These are phyloP conservation scores for Coccomyxa subellipsoidea DNA, from an alignment of 163 green algal species.

Conservation along the genomic window DNA sequence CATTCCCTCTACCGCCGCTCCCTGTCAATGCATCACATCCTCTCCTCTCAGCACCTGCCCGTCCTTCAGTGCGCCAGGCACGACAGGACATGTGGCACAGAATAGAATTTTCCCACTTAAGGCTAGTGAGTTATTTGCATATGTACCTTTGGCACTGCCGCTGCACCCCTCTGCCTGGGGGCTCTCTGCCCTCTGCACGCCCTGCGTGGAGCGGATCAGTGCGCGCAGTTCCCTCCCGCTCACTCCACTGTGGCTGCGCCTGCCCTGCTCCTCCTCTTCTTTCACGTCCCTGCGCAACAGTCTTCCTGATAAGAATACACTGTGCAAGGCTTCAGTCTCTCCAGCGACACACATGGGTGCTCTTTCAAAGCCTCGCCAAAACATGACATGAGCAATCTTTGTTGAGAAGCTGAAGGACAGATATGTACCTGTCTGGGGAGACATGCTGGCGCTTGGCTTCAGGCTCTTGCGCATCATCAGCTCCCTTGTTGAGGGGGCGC, in stretches of 20 bases:
- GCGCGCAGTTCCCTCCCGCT: not conserved
- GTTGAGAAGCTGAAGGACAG: not conserved
- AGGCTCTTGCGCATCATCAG: not conserved
- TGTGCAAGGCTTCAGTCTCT: too few species aligned
- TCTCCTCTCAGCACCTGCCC: too few species aligned
- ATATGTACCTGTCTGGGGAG: not conserved
- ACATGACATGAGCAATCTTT: not conserved
- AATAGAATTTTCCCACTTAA: too few species aligned
- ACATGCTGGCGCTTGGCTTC: not conserved
- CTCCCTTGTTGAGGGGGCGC: not conserved
- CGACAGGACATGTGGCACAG: too few species aligned
- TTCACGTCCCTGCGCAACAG: not conserved
- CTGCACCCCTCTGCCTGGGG: not conserved
- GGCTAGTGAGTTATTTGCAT: too few species aligned
- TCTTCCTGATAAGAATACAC: too few species aligned
- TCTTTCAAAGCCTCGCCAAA: too few species aligned
- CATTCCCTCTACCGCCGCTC: not conserved
- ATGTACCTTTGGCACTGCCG: not conserved
- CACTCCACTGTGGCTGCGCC: not conserved
- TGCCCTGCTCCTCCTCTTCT: slow-evolving; percentile 2
- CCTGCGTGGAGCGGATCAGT: not conserved
- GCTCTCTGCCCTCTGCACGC: not conserved
- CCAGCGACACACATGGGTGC: too few species aligned
- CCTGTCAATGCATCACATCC: not conserved
- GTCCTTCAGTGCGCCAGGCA: too few species aligned